Conservation (phyloP, 192 early-diverging fungal species). For the Coemansia sp. region DNA sequence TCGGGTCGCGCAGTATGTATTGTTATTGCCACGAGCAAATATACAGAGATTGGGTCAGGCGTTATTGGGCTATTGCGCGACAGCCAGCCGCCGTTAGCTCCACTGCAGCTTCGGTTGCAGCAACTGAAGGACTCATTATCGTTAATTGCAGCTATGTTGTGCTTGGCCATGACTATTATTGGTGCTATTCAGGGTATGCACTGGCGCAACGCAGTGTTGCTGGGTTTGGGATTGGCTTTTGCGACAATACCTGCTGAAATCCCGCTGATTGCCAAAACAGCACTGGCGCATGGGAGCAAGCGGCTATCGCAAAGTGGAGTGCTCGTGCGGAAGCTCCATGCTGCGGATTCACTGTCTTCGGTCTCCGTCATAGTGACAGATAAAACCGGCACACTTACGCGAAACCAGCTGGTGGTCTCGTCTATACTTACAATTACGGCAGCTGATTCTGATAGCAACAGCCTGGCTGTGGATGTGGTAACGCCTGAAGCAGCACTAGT, state of each 20-base stretch:
- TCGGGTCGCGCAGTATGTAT: slow-evolving; percentile 34
- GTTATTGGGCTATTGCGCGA: slow-evolving; percentile 10
- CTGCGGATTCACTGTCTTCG: slow-evolving; percentile 64
- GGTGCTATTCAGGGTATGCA: slow-evolving; percentile 22
- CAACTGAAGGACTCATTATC: slow-evolving; percentile 25
- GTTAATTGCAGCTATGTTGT: slow-evolving; percentile 15
- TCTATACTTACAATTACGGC: slow-evolving; percentile 27
- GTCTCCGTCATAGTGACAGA: slow-evolving; percentile 69
- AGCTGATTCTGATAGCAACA: slow-evolving; percentile 7
- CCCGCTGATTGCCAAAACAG: slow-evolving; percentile 47
- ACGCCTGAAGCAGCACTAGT: slow-evolving; percentile 32
- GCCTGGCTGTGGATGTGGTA: slow-evolving; percentile 31
- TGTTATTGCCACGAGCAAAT: slow-evolving; percentile 32
- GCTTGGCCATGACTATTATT: slow-evolving; percentile 19
- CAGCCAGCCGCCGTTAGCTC: slow-evolving; percentile 15
- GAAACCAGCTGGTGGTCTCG: slow-evolving; percentile 61
- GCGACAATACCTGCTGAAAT: slow-evolving; percentile 55
- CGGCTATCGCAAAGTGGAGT: slow-evolving; percentile 51
- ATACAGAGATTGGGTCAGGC: slow-evolving; percentile 23
- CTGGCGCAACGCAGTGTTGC: slow-evolving; percentile 39
- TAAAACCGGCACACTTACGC: slow-evolving; percentile 73
- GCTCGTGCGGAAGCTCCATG: slow-evolving; percentile 63
- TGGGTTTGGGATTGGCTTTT: slow-evolving; percentile 43
- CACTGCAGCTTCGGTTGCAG: slow-evolving; percentile 28
- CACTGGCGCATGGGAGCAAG: slow-evolving; percentile 32